These are phyloP conservation scores for Pistacia vera DNA, from an alignment of 345 rosid species.

Conservation along the genomic window DNA sequence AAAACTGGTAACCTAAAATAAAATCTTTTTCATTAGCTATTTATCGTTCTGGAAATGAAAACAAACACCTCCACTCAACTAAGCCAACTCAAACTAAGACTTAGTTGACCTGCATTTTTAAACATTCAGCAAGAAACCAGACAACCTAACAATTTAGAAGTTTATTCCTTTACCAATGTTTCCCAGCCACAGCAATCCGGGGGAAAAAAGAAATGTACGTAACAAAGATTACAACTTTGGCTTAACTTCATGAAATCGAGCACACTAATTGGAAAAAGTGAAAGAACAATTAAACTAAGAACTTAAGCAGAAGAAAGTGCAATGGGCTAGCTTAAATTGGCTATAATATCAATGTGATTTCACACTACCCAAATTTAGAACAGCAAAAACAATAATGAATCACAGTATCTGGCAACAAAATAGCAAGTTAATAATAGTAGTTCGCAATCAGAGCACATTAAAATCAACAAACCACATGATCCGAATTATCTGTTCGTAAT, in stretches of 20 bases:
- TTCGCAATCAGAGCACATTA: conserved; percentile 1
- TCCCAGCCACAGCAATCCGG: not conserved
- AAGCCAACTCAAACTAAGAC: not conserved
- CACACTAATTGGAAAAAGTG: not conserved
- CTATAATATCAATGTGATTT: not conserved
- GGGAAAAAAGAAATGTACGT: not conserved
- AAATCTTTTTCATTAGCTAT: not conserved
- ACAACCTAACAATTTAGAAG: not conserved
- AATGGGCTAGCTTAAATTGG: not conserved
- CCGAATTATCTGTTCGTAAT: not conserved
- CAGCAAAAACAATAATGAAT: not conserved
- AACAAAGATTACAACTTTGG: not conserved
- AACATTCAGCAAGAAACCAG: not conserved
- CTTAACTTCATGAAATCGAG: not conserved
- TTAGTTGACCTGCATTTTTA: conserved; percentile 1
- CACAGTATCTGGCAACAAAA: not conserved
- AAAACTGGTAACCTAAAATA: not conserved
- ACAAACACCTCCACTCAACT: not conserved
- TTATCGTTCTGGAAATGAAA: not conserved
- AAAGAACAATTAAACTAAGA: not conserved
- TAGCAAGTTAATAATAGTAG: not conserved
- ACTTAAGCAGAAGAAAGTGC: not conserved
- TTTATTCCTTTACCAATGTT: not conserved
- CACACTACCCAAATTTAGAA: not conserved
- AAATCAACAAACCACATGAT: conserved; percentile 3